Percentiles rank a stretch among this genome's conserved stretches.
These are phyloP conservation scores for Penicillium sp. DNA, from an alignment of 2,329 filamentous ascomycete genomes.

Conservation along the genomic window DNA sequence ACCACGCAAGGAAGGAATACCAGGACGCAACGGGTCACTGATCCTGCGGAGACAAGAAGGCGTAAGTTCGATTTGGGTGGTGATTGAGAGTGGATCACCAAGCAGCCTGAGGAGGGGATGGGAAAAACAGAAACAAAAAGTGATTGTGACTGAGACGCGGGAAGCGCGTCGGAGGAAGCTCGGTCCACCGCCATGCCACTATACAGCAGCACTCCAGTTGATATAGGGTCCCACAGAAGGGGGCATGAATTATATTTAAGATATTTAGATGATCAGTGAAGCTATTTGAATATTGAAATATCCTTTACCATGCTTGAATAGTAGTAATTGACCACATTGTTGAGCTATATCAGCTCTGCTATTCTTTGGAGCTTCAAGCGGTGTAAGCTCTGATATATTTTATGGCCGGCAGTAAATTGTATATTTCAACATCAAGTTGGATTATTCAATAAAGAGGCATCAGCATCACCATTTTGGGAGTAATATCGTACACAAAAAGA, in stretches of 20 bases:
- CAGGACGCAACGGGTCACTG: background rate
- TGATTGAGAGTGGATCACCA: background rate
- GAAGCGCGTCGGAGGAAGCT: constrained; percentile 31
- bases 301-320: no score
- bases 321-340: no score
- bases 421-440: background rate
- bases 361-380: background rate
- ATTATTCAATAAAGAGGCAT: no score
- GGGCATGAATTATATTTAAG: no score
- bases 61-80: background rate
- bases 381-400: background rate
- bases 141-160: constrained; percentile 29
- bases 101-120: background rate
- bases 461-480: no score
- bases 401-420: no score
- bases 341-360: background rate
- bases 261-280: no score
- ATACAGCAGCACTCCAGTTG: no score
- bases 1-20: background rate
- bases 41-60: background rate
- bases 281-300: no score
- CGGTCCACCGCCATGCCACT: constrained; percentile 24
- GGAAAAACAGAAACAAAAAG: constrained; percentile 23
- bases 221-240: no score
- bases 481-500: no score